phyloP scores from a whole-genome alignment of 495 filamentous ascomycete species.

The Aspergillus nidulans region DNA sequence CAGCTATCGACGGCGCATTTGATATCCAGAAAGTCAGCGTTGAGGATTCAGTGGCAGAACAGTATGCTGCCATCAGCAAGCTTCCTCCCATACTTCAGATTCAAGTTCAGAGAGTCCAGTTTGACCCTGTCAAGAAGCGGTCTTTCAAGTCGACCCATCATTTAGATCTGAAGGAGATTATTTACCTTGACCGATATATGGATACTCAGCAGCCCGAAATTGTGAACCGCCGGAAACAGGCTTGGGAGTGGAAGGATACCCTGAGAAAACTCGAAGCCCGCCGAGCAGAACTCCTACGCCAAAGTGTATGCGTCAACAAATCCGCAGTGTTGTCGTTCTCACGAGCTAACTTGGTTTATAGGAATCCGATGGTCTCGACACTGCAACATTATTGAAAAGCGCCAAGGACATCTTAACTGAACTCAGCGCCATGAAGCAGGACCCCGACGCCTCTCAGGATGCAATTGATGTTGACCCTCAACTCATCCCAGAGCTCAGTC shows the following conservation, averaged over 20 bases:
- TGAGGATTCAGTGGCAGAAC: conserved; percentile 55
- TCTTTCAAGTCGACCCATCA: conserved; percentile 76
- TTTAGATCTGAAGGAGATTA: conserved; percentile 64
- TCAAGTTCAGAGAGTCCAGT: conserved; percentile 77
- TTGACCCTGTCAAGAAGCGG: conserved; percentile 52
- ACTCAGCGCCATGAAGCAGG: conserved; percentile 20
- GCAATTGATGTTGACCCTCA: conserved; percentile 26
- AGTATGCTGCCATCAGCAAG: conserved; percentile 69
- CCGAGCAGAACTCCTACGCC: conserved; percentile 41
- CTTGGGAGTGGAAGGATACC: conserved; percentile 70
- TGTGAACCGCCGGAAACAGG: conserved; percentile 55
- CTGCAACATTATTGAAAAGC: conserved; percentile 26
- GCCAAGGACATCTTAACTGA: conserved; percentile 31
- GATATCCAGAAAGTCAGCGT: conserved; percentile 70
- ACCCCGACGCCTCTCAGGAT: conserved; percentile 22
- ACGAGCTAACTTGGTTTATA: conserved; percentile 8
- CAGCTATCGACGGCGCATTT: conserved; percentile 79
- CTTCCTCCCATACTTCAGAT: conserved; percentile 85
- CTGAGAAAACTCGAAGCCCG: conserved; percentile 52
- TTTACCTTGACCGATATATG: conserved; percentile 90
- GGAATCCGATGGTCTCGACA: conserved; percentile 35
- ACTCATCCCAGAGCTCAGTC: conserved; percentile 28
- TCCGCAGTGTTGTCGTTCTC: not conserved
- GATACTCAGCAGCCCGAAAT: conserved; percentile 58
- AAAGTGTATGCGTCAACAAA: conserved; percentile 30